These are phyloP conservation scores for Magnolia changhungtana DNA, from an alignment of 164 flowering plant species.

Conservation along the genomic window DNA sequence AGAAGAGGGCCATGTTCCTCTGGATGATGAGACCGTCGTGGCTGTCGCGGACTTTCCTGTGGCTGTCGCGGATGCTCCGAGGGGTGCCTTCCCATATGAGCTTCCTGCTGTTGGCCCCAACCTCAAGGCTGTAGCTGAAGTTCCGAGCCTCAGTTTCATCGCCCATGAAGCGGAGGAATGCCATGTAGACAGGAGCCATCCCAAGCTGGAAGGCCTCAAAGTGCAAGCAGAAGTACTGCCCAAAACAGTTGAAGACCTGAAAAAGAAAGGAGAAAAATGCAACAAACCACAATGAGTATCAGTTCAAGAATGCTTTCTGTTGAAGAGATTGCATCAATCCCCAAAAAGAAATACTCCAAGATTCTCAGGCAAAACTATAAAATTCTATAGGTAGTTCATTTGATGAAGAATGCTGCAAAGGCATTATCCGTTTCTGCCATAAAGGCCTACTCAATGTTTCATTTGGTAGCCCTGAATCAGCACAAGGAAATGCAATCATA, in stretches of 20 bases:
- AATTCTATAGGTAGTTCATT: too few relatives aligned
- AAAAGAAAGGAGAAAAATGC: background rate
- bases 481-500: background rate
- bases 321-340: too few relatives aligned
- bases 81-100: slow-evolving; percentile 61
- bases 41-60: slow-evolving; percentile 53
- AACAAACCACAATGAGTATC: too few relatives aligned
- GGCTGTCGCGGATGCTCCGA: slow-evolving; percentile 61
- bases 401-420: background rate
- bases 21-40: slow-evolving; percentile 62
- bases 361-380: background rate
- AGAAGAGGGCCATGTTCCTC: slow-evolving; percentile 56
- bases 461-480: background rate
- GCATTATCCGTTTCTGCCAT: background rate
- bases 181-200: slow-evolving; percentile 70
- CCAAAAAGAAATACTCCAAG: background rate
- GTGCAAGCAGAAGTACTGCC: slow-evolving; percentile 57
- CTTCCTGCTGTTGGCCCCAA: slow-evolving; percentile 55
- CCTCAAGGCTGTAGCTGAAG: slow-evolving; percentile 52
- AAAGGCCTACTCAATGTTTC: background rate
- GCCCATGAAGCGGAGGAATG: slow-evolving; percentile 68
- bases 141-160: slow-evolving; percentile 52
- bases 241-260: slow-evolving; percentile 60
- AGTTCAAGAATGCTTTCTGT: too few relatives aligned
- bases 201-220: slow-evolving; percentile 66